These are phyloP conservation scores for Erythrobasidium yunnanense DNA, from an alignment of 768 basidiomycete species.

Conservation along the genomic window DNA sequence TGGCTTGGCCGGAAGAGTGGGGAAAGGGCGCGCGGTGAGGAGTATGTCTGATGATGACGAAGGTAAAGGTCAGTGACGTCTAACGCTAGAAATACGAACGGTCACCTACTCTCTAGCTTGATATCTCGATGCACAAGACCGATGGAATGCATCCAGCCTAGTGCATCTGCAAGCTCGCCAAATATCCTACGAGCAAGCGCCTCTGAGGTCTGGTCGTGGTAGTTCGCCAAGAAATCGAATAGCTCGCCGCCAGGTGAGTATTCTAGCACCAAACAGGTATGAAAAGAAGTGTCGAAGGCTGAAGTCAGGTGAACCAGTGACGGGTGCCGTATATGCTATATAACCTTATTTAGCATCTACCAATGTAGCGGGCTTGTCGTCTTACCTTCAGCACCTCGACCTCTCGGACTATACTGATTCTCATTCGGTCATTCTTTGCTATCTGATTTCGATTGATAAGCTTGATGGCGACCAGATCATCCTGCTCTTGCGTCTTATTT, in stretches of 20 bases:
- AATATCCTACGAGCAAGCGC: slow-evolving; percentile 57
- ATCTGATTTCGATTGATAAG: slow-evolving; percentile 47
- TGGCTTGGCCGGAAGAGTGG: neutral
- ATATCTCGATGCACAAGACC: slow-evolving; percentile 82
- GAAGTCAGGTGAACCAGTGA: slow-evolving; percentile 62
- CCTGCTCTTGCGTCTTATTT: slow-evolving; percentile 33
- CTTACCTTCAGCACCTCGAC: slow-evolving; percentile 68
- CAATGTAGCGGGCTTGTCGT: neutral
- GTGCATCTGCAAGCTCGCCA: slow-evolving; percentile 62
- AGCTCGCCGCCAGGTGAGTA: slow-evolving; percentile 69
- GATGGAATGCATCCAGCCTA: slow-evolving; percentile 77
- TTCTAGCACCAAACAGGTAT: slow-evolving; percentile 70
- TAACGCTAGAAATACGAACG: neutral
- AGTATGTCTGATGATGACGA: slow-evolving; percentile 55
- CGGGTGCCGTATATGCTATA: slow-evolving; percentile 66
- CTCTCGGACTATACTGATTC: slow-evolving; percentile 68
- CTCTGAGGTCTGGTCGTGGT: slow-evolving; percentile 35
- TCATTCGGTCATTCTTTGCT: slow-evolving; percentile 56
- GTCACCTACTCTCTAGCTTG: slow-evolving; percentile 55
- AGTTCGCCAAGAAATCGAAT: slow-evolving; percentile 46
- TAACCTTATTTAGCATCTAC: slow-evolving; percentile 13
- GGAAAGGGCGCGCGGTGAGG: slow-evolving; percentile 51
- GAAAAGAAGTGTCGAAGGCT: slow-evolving; percentile 58
- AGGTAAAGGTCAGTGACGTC: too few species aligned
- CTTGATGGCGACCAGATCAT: slow-evolving; percentile 50